These are phyloP conservation scores for Xylaria palmicola DNA, from an alignment of 495 filamentous ascomycete genomes.

Conservation along the genomic window DNA sequence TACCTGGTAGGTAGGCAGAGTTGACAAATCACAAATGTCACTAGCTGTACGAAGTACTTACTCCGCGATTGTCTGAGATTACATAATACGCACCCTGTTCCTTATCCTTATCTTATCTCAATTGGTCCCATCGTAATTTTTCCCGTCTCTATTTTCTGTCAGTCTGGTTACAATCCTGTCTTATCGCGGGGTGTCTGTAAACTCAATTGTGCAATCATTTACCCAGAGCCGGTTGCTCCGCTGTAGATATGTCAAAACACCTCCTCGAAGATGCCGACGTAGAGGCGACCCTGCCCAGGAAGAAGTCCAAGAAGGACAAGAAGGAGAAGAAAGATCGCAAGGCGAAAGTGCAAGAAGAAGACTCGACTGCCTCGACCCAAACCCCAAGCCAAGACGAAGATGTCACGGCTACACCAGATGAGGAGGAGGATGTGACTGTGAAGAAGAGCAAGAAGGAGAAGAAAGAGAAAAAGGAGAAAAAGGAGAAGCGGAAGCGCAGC, in stretches of 20 bases:
- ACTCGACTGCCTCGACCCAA: background rate
- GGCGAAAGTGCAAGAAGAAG: slow-evolving; percentile 11
- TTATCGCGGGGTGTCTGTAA: background rate
- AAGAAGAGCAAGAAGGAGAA: slow-evolving; percentile 25
- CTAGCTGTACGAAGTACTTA: too few species aligned
- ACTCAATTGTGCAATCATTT: background rate
- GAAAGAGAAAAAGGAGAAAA: slow-evolving; percentile 20
- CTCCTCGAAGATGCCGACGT: slow-evolving; percentile 31
- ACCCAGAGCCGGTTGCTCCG: too few species aligned
- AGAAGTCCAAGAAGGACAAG: slow-evolving; percentile 38
- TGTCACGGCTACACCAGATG: slow-evolving; percentile 1
- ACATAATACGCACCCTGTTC: too few species aligned
- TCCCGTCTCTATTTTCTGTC: background rate
- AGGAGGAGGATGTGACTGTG: slow-evolving; percentile 12
- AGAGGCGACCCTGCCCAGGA: slow-evolving; percentile 27
- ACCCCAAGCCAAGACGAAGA: slow-evolving; percentile 10
- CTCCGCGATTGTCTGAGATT: too few species aligned
- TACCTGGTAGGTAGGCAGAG: background rate
- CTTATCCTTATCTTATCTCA: slow-evolving; percentile 9
- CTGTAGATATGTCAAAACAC: slow-evolving; percentile 31
- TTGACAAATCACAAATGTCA: too few species aligned
- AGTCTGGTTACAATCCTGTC: background rate
- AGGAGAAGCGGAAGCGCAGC: slow-evolving; percentile 18
- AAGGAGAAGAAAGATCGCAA: slow-evolving; percentile 32
- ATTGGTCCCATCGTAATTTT: slow-evolving; percentile 1